Conservation (phyloP, 2,329 filamentous ascomycete genomes). For the Biscogniauxia marginata region DNA sequence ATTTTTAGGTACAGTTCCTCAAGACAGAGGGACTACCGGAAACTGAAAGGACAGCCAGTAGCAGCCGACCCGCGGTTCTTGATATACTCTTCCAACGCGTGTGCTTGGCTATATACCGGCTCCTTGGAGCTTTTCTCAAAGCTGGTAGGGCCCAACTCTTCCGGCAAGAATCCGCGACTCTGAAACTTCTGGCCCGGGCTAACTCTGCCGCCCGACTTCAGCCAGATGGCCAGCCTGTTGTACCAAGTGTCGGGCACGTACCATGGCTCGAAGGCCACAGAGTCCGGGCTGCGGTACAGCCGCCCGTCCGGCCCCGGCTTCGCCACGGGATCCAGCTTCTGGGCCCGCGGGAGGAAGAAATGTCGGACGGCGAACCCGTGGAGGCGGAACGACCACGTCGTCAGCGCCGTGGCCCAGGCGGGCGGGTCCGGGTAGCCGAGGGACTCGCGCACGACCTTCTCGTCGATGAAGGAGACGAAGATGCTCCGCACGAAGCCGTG, state of each 20-base stretch:
- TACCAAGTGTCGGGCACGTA: slow-evolving; percentile 24
- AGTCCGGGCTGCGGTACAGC: slow-evolving; percentile 13
- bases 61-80: slow-evolving; percentile 5
- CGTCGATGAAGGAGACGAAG: slow-evolving; percentile 23
- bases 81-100: slow-evolving; percentile 19
- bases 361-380: slow-evolving; percentile 14
- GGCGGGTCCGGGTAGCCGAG: slow-evolving; percentile 23
- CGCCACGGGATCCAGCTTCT: slow-evolving; percentile 10
- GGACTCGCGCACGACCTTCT: slow-evolving; percentile 19
- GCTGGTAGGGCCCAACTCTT: slow-evolving; percentile 23
- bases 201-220: slow-evolving; percentile 13
- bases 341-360: slow-evolving; percentile 13
- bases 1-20: background rate
- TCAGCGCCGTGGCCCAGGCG: slow-evolving; percentile 15
- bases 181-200: slow-evolving; percentile 15
- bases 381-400: slow-evolving; percentile 11
- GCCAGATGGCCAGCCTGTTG: slow-evolving; percentile 17
- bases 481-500: slow-evolving; percentile 13
- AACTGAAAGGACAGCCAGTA: slow-evolving; percentile 21
- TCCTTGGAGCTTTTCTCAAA: slow-evolving; percentile 16
- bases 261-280: slow-evolving; percentile 26
- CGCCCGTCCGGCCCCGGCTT: slow-evolving; percentile 14
- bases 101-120: slow-evolving; percentile 14
- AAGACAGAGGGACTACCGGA: slow-evolving; percentile 9
- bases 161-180: slow-evolving; percentile 18